A percentile compares a stretch with the other conserved stretches of the same genome.
Evolutionary conservation across 495 filamentous ascomycete genomes (phyloP).

Genomic region (Staphylotrichum longicolle): DNA sequence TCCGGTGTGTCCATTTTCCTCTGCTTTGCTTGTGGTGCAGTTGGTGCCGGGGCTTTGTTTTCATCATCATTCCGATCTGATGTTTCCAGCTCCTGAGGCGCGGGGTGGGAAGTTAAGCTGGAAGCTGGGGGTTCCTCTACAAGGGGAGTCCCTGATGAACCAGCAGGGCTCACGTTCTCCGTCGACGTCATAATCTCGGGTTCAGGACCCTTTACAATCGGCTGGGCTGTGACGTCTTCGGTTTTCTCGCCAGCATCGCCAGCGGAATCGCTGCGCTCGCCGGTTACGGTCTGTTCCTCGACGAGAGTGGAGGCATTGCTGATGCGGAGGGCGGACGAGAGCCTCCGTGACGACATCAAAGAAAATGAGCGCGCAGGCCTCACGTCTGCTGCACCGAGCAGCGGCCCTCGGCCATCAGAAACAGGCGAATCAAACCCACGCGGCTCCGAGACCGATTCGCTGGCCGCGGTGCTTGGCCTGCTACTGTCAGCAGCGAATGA

Average conservation of each 20-base stretch:
- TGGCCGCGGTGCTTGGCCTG: constrained; percentile 12
- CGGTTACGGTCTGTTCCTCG: constrained; percentile 17
- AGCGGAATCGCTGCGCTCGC: not conserved
- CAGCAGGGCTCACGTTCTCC: constrained; percentile 3
- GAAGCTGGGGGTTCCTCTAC: not conserved
- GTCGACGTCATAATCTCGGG: constrained; percentile 9
- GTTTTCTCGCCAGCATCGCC: not conserved
- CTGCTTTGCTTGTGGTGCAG: not conserved
- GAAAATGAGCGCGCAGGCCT: constrained; percentile 26
- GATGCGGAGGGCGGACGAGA: constrained; percentile 16
- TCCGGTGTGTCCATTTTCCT: constrained; percentile 31
- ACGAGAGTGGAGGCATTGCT: constrained; percentile 28
- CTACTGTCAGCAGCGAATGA: constrained; percentile 7
- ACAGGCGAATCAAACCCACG: not conserved
- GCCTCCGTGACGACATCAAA: constrained; percentile 13
- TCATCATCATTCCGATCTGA: constrained; percentile 4
- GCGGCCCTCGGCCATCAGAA: constrained; percentile 2
- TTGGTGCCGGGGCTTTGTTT: not conserved
- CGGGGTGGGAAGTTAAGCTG: not conserved
- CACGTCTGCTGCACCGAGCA: constrained; percentile 10
- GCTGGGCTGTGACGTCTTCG: not conserved
- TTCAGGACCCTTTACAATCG: not conserved
- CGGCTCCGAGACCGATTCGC: constrained; percentile 12
- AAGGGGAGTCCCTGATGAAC: constrained; percentile 7
- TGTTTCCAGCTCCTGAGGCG: not conserved